Evolutionary conservation across 1,139 yeast genomes (phyloP), one percentile per base, ranked within the genome.

Genomic region (Suhomyces bolitotheri): DNA sequence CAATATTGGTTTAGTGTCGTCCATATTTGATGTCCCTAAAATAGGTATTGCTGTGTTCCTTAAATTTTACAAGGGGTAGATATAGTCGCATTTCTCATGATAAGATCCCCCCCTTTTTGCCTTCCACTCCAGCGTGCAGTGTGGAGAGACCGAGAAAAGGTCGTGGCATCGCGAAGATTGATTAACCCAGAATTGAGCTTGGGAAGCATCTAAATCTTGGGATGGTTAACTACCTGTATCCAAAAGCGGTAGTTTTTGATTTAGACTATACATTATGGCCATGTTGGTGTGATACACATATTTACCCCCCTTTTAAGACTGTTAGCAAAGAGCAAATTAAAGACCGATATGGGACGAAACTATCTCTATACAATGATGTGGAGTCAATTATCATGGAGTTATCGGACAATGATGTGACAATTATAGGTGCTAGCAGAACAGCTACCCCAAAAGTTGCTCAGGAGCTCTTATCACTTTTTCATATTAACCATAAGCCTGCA

Each of bases 181-280:
- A n/a, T n/a, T n/a, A n/a, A n/a, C n/a, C n/a, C n/a, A n/a, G n/a
- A n/a, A n/a, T n/a, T n/a, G n/a, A n/a, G n/a, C n/a, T n/a, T n/a
- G n/a, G n/a, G n/a, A n/a, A n/a, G n/a, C n/a, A n/a, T n/a, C n/a
- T n/a, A n/a, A n/a, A n/a, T n/a, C n/a, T n/a, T n/a, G n/a, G n/a
- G n/a, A n/a, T n/a, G n/a, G n/a, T n/a, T n/a, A n/a, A n/a, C n/a
- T n/a, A n/a, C n/a, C n/a, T n/a, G 17, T 76, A 75, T 44, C 87
- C 88, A 0, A 66, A 66, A 41, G 81, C 77, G 1, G 78, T 82
- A 4, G 89, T 83, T 1, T 82, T 84, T 55, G 94, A 84, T 49
- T 61, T 84, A 29, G 94, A 84, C 54, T 84, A 80, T 50, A 84
- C 94, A 0, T 60, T 84, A 27, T 84, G 92, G 94, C 90, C 75